A percentile compares a stretch with the other conserved stretches of the same genome.
Evolutionary conservation across 2,329 filamentous ascomycete species (phyloP).

Genomic region (Fusarium brachygibbosum): DNA sequence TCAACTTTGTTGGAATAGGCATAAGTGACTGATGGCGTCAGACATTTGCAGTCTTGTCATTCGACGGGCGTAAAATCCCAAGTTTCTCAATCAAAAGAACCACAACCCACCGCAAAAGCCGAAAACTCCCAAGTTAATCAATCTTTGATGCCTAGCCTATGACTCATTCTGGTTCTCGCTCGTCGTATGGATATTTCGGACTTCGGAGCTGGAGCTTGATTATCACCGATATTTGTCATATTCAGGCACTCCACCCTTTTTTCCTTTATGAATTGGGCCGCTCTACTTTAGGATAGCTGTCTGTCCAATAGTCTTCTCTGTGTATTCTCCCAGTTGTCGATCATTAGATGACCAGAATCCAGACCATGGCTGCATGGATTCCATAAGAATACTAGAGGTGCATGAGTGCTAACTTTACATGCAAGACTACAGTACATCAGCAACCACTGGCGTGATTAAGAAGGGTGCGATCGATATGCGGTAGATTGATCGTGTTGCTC

Average conservation of each 20-base stretch:
- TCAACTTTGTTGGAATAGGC: slow-evolving; percentile 1
- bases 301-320: slow-evolving; percentile 1
- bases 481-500: slow-evolving; percentile 17
- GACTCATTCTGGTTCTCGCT: slow-evolving; percentile 36
- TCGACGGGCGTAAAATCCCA: slow-evolving; percentile 5
- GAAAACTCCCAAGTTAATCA: not conserved
- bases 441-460: not conserved
- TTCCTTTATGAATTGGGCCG: not conserved
- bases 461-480: not conserved
- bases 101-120: no score
- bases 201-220: slow-evolving; percentile 40
- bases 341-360: not conserved
- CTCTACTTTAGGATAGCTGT: not conserved
- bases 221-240: slow-evolving; percentile 47
- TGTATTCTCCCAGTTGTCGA: not conserved
- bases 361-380: not conserved
- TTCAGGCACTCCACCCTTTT: slow-evolving; percentile 34
- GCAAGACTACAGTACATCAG: not conserved
- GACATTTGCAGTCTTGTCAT: slow-evolving; percentile 4
- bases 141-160: slow-evolving; percentile 21
- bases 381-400: not conserved
- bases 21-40: slow-evolving; percentile 8
- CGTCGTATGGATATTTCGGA: slow-evolving; percentile 29
- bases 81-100: slow-evolving; percentile 1
- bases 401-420: not conserved